Percentiles rank a stretch among this genome's conserved stretches.
These are phyloP conservation scores for Fusarium tricinctum DNA, from an alignment of 2,329 filamentous ascomycete genomes.

Conservation along the genomic window DNA sequence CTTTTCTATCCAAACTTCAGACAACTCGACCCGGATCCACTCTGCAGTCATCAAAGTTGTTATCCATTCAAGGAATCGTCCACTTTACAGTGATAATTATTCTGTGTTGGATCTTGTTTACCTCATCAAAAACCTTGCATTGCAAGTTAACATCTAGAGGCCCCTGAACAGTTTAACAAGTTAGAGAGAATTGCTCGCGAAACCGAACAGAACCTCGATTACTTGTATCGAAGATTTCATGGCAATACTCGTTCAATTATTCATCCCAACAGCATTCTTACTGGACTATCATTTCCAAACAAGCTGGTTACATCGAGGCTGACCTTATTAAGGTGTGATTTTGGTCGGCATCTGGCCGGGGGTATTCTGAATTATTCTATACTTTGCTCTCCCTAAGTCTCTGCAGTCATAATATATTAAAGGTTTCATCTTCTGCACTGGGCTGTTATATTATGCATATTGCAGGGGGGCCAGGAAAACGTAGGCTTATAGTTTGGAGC, in stretches of 20 bases:
- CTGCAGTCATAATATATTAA: no score
- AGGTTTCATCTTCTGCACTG: no score
- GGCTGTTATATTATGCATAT: no score
- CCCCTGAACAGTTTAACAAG: neutral
- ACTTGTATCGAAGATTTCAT: neutral
- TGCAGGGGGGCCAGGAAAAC: no score
- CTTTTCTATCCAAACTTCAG: slow-evolving; percentile 14
- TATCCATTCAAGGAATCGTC: neutral
- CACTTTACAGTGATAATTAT: slow-evolving; percentile 2
- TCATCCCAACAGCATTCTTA: neutral
- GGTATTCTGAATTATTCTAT: no score
- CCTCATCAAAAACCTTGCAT: slow-evolving; percentile 5
- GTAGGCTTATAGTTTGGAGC: no score
- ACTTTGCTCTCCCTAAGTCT: no score
- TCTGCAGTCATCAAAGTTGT: slow-evolving; percentile 11
- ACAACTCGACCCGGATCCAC: slow-evolving; percentile 3
- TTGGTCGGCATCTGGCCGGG: no score
- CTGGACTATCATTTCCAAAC: no score
- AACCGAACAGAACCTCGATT: neutral
- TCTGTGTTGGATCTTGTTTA: slow-evolving; percentile 15
- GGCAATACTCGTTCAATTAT: neutral
- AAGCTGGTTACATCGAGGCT: no score
- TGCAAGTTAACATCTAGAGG: neutral
- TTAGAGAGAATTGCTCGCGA: neutral
- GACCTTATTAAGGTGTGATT: no score